Conservation (phyloP, 192 early-diverging fungal genomes). For the Coemansia sp. region DNA sequence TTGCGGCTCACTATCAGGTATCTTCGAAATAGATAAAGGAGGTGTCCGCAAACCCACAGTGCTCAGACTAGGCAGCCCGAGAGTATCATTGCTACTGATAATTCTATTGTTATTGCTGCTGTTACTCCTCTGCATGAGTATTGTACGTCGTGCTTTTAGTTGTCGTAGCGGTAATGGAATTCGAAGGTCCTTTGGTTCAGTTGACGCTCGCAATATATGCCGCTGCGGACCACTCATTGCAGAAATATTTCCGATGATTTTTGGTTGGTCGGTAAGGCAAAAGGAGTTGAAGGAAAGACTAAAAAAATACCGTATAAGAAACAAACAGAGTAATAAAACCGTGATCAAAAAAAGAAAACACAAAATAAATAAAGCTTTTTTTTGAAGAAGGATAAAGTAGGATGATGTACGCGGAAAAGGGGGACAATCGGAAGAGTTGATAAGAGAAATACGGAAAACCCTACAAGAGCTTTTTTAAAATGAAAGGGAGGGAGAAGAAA, state of each 20-base stretch:
- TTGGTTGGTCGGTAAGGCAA: background rate
- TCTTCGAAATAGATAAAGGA: no score
- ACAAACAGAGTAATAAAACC: background rate
- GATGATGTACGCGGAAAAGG: background rate
- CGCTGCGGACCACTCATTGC: slow-evolving; percentile 1
- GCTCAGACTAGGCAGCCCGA: no score
- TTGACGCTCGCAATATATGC: slow-evolving; percentile 13
- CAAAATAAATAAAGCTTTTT: background rate
- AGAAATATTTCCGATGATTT: background rate
- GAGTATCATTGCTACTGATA: no score
- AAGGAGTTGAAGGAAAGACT: background rate
- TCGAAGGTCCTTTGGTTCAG: slow-evolving; percentile 12
- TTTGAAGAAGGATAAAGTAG: background rate
- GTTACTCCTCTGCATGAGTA: background rate
- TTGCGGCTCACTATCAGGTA: no score
- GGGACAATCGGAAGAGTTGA: slow-evolving; percentile 4
- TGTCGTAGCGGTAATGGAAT: slow-evolving; percentile 12
- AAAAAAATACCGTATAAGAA: background rate
- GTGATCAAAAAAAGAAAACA: background rate
- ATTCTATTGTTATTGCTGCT: slow-evolving; percentile 1
- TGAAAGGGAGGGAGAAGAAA: no score
- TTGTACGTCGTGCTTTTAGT: slow-evolving; percentile 8
- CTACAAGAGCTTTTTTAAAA: no score
- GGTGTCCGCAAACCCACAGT: no score
- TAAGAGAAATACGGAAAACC: no score